A percentile compares a stretch with the other conserved stretches of the same genome.
Conservation (phyloP, 495 filamentous ascomycete species). For the Durotheca rogersii region DNA sequence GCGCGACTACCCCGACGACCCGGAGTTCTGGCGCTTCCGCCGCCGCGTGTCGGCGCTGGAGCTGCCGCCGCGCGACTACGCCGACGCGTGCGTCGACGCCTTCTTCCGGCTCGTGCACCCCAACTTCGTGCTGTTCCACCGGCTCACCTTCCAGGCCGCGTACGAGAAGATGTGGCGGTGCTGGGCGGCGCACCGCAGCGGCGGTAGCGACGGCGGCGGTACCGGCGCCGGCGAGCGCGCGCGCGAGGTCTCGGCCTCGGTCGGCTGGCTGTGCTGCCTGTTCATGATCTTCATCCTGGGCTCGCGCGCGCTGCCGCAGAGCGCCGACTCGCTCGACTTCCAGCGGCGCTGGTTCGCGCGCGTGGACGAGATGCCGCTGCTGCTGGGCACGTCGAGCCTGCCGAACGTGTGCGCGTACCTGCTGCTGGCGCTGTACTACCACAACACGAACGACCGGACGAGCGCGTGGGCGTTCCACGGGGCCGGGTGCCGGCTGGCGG, state of each 20-base stretch:
- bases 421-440: slow-evolving; percentile 48
- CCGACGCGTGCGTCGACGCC: slow-evolving; percentile 41
- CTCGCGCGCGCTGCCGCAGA: slow-evolving; percentile 33
- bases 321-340: slow-evolving; percentile 34
- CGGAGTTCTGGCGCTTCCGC: slow-evolving; percentile 29
- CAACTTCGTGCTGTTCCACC: slow-evolving; percentile 48
- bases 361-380: slow-evolving; percentile 32
- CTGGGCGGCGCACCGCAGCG: slow-evolving; percentile 17
- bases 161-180: slow-evolving; percentile 44
- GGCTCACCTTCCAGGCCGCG: slow-evolving; percentile 42
- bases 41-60: slow-evolving; percentile 25
- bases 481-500: slow-evolving; percentile 44
- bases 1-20: slow-evolving; percentile 19
- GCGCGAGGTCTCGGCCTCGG: slow-evolving; percentile 25
- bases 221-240: too few species aligned
- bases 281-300: slow-evolving; percentile 49
- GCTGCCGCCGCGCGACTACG: slow-evolving; percentile 31
- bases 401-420: slow-evolving; percentile 48
- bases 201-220: neutral
- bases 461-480: slow-evolving; percentile 48
- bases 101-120: slow-evolving; percentile 49
- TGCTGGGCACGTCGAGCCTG: slow-evolving; percentile 44
- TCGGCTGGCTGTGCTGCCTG: slow-evolving; percentile 49
- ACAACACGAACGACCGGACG: slow-evolving; percentile 48
- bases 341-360: slow-evolving; percentile 41